Percentiles rank a stretch among this genome's conserved stretches.
Conservation (phyloP, 177 flowering plant genomes). For the Vitis hybrid region DNA sequence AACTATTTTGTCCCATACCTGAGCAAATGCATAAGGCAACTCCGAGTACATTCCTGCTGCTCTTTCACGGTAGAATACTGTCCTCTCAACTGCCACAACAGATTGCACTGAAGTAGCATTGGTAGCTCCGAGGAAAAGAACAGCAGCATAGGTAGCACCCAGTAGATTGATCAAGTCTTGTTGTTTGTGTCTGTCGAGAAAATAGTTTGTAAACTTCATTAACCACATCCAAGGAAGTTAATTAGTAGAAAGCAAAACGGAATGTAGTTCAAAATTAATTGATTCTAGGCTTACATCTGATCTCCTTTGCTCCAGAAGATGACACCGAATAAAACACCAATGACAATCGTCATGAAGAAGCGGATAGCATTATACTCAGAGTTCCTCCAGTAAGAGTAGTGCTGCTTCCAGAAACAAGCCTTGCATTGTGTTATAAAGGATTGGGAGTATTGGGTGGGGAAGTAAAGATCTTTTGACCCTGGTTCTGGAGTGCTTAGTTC, state of each 20-base stretch:
- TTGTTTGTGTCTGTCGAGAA: slow-evolving; percentile 16
- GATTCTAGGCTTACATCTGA: slow-evolving; percentile 10
- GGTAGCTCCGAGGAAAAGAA: slow-evolving; percentile 33
- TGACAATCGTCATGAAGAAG: slow-evolving; percentile 22
- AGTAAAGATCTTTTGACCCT: slow-evolving; percentile 26
- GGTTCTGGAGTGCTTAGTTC: slow-evolving; percentile 26
- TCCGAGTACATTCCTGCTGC: slow-evolving; percentile 48
- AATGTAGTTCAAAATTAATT: background rate
- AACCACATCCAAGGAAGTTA: too few species aligned
- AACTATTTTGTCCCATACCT: slow-evolving; percentile 12
- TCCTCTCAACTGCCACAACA: slow-evolving; percentile 31
- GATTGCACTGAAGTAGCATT: slow-evolving; percentile 28
- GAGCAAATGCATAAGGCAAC: slow-evolving; percentile 43
- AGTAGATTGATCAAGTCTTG: slow-evolving; percentile 28
- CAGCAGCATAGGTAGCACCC: slow-evolving; percentile 31
- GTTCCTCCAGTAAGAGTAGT: slow-evolving; percentile 42
- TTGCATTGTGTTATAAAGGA: slow-evolving; percentile 27
- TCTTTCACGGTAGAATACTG: slow-evolving; percentile 44
- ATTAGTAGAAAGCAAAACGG: background rate
- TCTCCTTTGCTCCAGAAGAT: slow-evolving; percentile 32
- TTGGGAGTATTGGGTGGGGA: slow-evolving; percentile 31
- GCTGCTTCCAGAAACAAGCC: slow-evolving; percentile 39
- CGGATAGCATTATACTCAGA: slow-evolving; percentile 30
- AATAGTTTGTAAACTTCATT: background rate
- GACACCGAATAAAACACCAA: slow-evolving; percentile 28